Base-by-base conservation (phyloP, 768 basidiomycete genomes). In the Rhizopogon roseolus region DNA sequence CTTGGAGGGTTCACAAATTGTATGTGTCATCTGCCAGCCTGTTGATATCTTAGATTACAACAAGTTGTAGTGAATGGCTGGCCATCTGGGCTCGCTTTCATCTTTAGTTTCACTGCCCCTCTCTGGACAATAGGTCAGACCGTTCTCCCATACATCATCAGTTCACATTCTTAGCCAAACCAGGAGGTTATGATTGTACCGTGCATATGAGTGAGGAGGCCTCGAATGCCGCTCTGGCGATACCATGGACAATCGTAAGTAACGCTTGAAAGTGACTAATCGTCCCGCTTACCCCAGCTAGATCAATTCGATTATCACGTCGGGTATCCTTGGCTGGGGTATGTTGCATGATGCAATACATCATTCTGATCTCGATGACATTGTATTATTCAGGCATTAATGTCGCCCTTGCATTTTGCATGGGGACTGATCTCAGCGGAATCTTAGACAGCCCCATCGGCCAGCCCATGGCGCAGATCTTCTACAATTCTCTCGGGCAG, bases 181-280 rank as follows among this genome's bases (percentile, higher is more conserved):
- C 29, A 65, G 63, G 61, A 34, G 58, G 53, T 14, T 74, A 72
- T 58, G 84, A 87, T 62, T 77, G 78, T 0, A 75, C 73, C 45
- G 80, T 87, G 0, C 85, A 87, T 58, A 85, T 88, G 54, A 84
- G 81, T 50, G 86, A 87, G 61, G 86, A 87, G 63, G 84, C 83
- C 1, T 74, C 78, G 0, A 90, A 90, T 59, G 87, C 87, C 0
- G 77, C 80, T 16, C 73, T 71, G 0, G 85, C 84, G 22, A 83
- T 88, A 4, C 87, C 86, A 0, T 85, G 78, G 76, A 84, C 84
- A 10, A 87, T 88, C 41, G 76, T 80, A 19, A 66, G 68, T 34
- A 7, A 17, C 13, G 11, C 37, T 8, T n/a, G n/a, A 22, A 17
- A 49, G 13, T 11, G 13, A 41, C 2, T 1, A 27, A 10, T 6